Conservation (phyloP, 306 rosid genomes). For the Lathyrus tuberosus region DNA sequence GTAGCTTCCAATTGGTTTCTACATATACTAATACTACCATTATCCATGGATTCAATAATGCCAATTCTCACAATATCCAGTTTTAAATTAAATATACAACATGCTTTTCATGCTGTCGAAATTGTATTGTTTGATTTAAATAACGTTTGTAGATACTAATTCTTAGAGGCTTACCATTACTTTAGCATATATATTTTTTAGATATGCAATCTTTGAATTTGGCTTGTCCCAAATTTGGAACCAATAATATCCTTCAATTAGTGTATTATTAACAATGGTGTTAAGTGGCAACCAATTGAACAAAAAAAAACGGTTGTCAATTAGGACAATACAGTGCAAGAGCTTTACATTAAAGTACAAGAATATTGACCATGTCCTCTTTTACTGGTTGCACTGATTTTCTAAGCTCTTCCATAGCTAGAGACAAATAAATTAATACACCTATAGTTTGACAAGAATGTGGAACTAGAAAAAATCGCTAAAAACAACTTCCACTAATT, state of each 20-base stretch:
- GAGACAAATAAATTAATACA: constrained; percentile 3
- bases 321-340: neutral
- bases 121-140: neutral
- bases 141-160: neutral
- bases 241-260: constrained; percentile 7
- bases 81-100: neutral
- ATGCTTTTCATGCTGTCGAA: constrained; percentile 21
- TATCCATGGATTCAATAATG: neutral
- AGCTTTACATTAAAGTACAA: constrained; percentile 26
- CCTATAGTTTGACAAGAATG: constrained; percentile 7
- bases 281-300: constrained; percentile 7
- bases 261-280: neutral
- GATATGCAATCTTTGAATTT: constrained; percentile 20
- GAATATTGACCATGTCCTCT: neutral
- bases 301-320: neutral
- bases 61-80: neutral
- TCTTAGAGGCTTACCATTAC: constrained; percentile 5
- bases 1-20: neutral
- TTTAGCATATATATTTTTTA: neutral
- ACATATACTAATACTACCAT: neutral
- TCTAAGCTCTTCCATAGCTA: neutral
- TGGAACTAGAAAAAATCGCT: constrained; percentile 3
- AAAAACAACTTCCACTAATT: constrained; percentile 43
- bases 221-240: neutral
- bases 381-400: neutral